Base-by-base conservation (phyloP, 306 rosid genomes). In the Vigna radiata region DNA sequence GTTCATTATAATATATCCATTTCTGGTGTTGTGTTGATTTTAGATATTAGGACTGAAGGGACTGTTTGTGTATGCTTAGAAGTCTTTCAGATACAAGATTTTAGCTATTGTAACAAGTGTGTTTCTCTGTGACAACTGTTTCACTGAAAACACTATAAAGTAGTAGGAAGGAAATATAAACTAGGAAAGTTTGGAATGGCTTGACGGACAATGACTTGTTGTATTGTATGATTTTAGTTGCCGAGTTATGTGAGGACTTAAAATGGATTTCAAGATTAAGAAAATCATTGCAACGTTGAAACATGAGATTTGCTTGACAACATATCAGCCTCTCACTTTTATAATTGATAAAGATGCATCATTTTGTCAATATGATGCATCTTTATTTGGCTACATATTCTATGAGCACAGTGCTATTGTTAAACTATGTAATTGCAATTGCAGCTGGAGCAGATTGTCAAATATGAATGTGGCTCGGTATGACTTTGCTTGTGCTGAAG, bases 401-500 rank as follows among this genome's bases (percentile, higher is more conserved):
- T 39, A 8, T 7, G 44, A 39, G 44, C 11, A 17, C 18, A 9
- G 27, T 41, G 37, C 25, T 44, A 33, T 11, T 15, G 36, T 67
- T 68, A 19, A 56, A 54, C 48, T 69, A 65, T 44, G 70, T 17
- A 5, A 29, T 63, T 80, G 52, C 33, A 63, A 70, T 83, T 85
- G 90, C 93, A 95, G 99, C 50, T 95, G 99, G 99, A 81, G 85
- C 81, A 86, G 85, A 85, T 88, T 89, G 78, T 87, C 96, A 59
- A 82, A 76, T 78, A 82, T 85, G 89, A 92, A 95, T 47, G 90
- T 85, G 77, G 97, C 96, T 73, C 91, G 99, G 43, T 83, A 89
- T 29, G 94, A 92, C 80, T 95, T 92, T 67, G 99, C 94, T 47
- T 92, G 96, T 84, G 96, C 97, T 15, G 92, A 88, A 77, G 90